phyloP scores from a whole-genome alignment of 78 protist genomes.

The Abeoforma whisleri region DNA sequence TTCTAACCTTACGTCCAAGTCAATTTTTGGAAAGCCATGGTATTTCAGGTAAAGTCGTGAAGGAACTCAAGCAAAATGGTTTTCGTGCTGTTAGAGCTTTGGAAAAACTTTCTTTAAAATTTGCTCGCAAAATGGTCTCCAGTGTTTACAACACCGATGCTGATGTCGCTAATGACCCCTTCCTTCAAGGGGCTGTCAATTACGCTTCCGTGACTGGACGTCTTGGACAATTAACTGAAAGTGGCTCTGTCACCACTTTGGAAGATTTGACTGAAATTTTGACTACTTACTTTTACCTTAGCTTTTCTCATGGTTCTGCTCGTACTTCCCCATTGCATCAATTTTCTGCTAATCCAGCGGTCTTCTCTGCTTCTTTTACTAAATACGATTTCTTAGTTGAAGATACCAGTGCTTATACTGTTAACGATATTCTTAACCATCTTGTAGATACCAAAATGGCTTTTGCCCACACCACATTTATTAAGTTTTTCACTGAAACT shows the following conservation, averaged over 20 bases:
- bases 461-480: neutral
- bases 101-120: neutral
- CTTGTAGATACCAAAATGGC: neutral
- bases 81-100: neutral
- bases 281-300: neutral
- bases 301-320: neutral
- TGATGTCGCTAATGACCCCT: neutral
- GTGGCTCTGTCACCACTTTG: neutral
- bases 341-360: neutral
- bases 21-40: neutral
- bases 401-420: neutral
- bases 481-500: neutral
- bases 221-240: neutral
- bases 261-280: neutral
- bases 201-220: neutral
- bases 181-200: neutral
- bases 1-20: neutral
- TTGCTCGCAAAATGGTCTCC: neutral
- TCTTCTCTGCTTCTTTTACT: neutral
- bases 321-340: neutral
- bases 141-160: neutral
- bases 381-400: neutral
- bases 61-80: neutral
- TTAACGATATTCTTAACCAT: neutral
- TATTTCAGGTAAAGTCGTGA: too few species aligned